Percentiles rank a stretch among this genome's conserved stretches.
Evolutionary conservation across 1,284 basidiomycete genomes (phyloP).

Genomic region (Agaricales sp.): DNA sequence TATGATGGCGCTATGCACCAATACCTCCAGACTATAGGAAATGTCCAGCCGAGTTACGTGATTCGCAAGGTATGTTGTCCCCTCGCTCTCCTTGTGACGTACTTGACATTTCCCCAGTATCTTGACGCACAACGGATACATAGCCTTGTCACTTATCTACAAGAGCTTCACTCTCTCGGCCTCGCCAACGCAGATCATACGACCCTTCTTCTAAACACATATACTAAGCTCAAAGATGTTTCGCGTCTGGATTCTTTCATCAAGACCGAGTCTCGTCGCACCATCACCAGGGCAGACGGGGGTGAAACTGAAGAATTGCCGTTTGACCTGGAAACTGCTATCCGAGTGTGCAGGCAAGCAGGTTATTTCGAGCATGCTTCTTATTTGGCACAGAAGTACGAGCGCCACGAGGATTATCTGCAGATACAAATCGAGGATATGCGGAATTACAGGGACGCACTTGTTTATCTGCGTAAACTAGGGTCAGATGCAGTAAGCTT

Average conservation of each 20-base stretch:
- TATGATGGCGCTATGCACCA: slow-evolving; percentile 92
- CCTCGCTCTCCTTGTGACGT: background rate
- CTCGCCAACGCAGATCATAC: slow-evolving; percentile 96
- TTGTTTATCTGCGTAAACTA: slow-evolving; percentile 71
- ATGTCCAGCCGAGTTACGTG: slow-evolving; percentile 89
- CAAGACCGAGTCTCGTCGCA: slow-evolving; percentile 61
- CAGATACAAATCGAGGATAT: slow-evolving; percentile 94
- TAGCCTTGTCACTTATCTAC: slow-evolving; percentile 90
- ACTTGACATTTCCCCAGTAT: slow-evolving; percentile 45
- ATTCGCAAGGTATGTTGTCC: slow-evolving; percentile 74
- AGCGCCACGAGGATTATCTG: slow-evolving; percentile 86
- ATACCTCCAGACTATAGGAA: slow-evolving; percentile 85
- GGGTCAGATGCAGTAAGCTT: slow-evolving; percentile 65
- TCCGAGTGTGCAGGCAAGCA: slow-evolving; percentile 92
- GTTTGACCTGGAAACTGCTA: slow-evolving; percentile 95
- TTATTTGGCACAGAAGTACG: slow-evolving; percentile 89
- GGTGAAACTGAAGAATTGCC: slow-evolving; percentile 61
- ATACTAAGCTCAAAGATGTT: slow-evolving; percentile 93
- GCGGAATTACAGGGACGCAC: slow-evolving; percentile 72
- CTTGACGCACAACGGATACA: slow-evolving; percentile 94
- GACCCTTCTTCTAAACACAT: slow-evolving; percentile 90
- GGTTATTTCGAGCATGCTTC: slow-evolving; percentile 94
- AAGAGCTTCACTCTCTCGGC: slow-evolving; percentile 85
- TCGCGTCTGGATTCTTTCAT: slow-evolving; percentile 86
- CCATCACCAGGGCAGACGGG: slow-evolving; percentile 21